Evolutionary conservation across 768 basidiomycete genomes (phyloP), one percentile per base, ranked within the genome.

Genomic region (Austroboletus eburneus): DNA sequence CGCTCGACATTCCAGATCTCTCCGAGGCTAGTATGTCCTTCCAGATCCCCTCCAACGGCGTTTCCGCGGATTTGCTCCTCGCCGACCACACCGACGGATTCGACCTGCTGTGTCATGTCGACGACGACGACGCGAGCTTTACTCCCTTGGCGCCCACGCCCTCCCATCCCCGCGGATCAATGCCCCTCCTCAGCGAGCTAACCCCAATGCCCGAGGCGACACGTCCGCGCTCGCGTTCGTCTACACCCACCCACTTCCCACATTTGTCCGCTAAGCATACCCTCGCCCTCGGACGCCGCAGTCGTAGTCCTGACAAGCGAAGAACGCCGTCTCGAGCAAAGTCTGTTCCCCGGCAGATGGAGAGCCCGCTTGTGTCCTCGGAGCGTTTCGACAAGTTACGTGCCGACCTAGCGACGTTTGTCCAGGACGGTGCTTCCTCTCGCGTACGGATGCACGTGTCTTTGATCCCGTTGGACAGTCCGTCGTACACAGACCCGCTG

Each of bases 1-100:
- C 78, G 46, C 62, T 74, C 39, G 71, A 75, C 57, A 56, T 81
- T 22, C 80, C 80, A 33, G 79, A 83, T 50, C 57, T 73, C 42
- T 80, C 82, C 4, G 63, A 66, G 8, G 56, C 64, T 6, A 66
- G 65, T 32, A 59, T 62, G 7, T 74, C 72, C 14, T 77, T 79
- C 52, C 72, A 81, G 53, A 72, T 83, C 22, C 72, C 85, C 4
- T 63, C 64, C 8, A 68, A 72, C 37, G 52, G 49, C 9, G 21
- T 54, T 18, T 43, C 62, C 34, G 60, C 64, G 39, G 66, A 69
- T 22, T 47, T 69, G 13, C 62, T 74, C 12, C 59, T 73, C 16
- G 69, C 56, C 18, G 75, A 81, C 46, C 69, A 71, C 48, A 66
- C 52, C 70, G 73, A 38, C 21, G 57, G 51, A 3, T 58, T 68